Evolutionary conservation across 2,329 filamentous ascomycete genomes (phyloP), one percentile per base, ranked within the genome.

Genomic region (Laburnicola sp.): DNA sequence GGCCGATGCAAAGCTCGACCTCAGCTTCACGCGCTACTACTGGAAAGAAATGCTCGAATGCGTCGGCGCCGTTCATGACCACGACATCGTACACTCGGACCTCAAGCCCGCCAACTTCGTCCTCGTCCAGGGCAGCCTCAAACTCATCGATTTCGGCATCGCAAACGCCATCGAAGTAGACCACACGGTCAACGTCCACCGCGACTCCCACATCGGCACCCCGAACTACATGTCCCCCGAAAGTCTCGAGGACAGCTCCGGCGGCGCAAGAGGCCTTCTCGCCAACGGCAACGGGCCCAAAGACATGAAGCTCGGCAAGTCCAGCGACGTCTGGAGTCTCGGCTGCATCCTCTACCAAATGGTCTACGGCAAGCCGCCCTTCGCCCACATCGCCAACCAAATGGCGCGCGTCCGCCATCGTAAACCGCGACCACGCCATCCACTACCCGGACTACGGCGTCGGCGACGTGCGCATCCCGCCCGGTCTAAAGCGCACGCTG

Each of bases 31-130:
- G 9, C 88, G 94, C n/a, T 95, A 89, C 75, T 96, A 96, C 78
- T 99, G 94, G 94, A 94, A 96, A 73, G 94, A 99, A 75, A 99
- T 99, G 94, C 86, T 99, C 16, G 91, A 96, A 72, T 97, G 94
- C 69, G 85, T 99, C 4, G 84, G 89, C 60, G 85, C 93, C 0
- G 91, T 99, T 1, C 94, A 99, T 69, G 83, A 88, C 9, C 82
- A 87, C 70, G 91, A 97, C 67, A 92, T 99, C 57, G 94, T 99
- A 2, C 94, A 99, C 75, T 96, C 91, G 0, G 94, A 99, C 69
- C 80, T 99, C 32, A 99, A 99, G 74, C 94, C 94, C 0, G 92
- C 92, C 64, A 99, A 99, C 71, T 99, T 99, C 71, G 87, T 99
- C 23, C 81, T 97, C 21, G 91, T 96, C 16, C 86, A 91, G 68